A percentile compares a stretch with the other conserved stretches of the same genome.
These are phyloP conservation scores for Mycena crocata DNA, from an alignment of 768 basidiomycete species.

Conservation along the genomic window DNA sequence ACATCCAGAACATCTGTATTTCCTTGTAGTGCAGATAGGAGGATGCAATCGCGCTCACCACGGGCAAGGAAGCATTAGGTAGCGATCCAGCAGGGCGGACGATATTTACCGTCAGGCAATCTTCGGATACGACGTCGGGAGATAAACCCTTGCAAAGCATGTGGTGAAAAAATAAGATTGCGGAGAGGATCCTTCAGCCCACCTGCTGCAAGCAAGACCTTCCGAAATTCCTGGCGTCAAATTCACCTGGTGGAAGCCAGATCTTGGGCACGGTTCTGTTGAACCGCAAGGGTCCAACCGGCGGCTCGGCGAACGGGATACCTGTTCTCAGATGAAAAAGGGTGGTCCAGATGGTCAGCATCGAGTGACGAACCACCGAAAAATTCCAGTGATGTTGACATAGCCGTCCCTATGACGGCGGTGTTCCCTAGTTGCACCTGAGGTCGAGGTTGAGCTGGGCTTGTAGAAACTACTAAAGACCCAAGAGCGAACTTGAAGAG, in stretches of 20 bases:
- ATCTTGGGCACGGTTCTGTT: constrained; percentile 58
- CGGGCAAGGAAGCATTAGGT: constrained; percentile 47
- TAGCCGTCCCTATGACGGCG: constrained; percentile 49
- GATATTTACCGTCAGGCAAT: constrained; percentile 70
- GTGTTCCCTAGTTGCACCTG: constrained; percentile 52
- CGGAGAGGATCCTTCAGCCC: constrained; percentile 17
- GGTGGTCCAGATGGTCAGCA: too few relatives aligned
- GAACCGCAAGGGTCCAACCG: constrained; percentile 60
- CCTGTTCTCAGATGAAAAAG: constrained; percentile 39
- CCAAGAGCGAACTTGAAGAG: not conserved
- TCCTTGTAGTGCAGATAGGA: not conserved
- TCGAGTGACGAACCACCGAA: constrained; percentile 52
- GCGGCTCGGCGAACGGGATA: constrained; percentile 68
- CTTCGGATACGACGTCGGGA: constrained; percentile 60
- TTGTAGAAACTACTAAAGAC: too few relatives aligned
- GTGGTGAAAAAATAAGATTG: not conserved
- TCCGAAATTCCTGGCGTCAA: constrained; percentile 62
- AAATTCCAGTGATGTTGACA: constrained; percentile 49
- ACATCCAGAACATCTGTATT: constrained; percentile 54
- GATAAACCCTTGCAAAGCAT: constrained; percentile 39
- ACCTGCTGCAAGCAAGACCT: constrained; percentile 63
- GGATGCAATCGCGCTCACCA: constrained; percentile 42
- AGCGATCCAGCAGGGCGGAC: constrained; percentile 58
- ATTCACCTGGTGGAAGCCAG: constrained; percentile 42
- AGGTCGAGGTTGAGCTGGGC: not conserved